phyloP scores from a whole-genome alignment of 2,329 filamentous ascomycete species.

The Ceratocystis diversiconidia region DNA sequence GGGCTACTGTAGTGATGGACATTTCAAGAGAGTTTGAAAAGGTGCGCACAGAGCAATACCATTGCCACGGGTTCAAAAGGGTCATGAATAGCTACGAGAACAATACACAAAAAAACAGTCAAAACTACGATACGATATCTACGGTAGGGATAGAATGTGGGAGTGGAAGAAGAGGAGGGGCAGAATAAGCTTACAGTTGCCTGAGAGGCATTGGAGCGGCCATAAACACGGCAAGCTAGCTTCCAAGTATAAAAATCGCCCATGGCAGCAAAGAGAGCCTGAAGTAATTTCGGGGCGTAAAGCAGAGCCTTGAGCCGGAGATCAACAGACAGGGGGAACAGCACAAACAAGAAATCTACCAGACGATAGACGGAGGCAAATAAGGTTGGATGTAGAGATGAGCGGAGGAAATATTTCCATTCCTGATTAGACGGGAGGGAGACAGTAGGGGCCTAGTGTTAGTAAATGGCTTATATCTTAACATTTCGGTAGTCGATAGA shows the following conservation, averaged over 20 bases:
- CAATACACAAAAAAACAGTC: conserved; percentile 10
- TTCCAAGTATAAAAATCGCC: conserved; percentile 83
- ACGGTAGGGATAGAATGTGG: conserved; percentile 21
- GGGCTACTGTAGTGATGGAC: conserved; percentile 65
- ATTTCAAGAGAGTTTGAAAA: conserved; percentile 91
- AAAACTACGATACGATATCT: conserved; percentile 15
- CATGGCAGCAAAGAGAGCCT: conserved; percentile 62
- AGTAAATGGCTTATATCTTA: neutral
- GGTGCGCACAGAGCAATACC: conserved; percentile 85
- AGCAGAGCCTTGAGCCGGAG: conserved; percentile 51
- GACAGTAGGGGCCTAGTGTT: neutral
- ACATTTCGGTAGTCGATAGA: neutral
- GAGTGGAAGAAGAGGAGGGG: neutral
- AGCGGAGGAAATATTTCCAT: conserved; percentile 78
- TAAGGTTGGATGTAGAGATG: conserved; percentile 77
- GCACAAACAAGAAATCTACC: conserved; percentile 40
- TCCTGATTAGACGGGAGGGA: conserved; percentile 45
- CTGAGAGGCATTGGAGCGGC: conserved; percentile 48
- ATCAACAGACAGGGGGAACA: conserved; percentile 36
- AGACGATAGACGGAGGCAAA: conserved; percentile 64
- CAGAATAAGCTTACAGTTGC: conserved; percentile 45
- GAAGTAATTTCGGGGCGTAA: conserved; percentile 57
- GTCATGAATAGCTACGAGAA: conserved; percentile 50
- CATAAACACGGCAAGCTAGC: conserved; percentile 61
- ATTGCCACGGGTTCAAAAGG: conserved; percentile 78